Evolutionary conservation across 495 filamentous ascomycete species (phyloP), one percentile per base, ranked within the genome.

Genomic region (Monascus purpureus): DNA sequence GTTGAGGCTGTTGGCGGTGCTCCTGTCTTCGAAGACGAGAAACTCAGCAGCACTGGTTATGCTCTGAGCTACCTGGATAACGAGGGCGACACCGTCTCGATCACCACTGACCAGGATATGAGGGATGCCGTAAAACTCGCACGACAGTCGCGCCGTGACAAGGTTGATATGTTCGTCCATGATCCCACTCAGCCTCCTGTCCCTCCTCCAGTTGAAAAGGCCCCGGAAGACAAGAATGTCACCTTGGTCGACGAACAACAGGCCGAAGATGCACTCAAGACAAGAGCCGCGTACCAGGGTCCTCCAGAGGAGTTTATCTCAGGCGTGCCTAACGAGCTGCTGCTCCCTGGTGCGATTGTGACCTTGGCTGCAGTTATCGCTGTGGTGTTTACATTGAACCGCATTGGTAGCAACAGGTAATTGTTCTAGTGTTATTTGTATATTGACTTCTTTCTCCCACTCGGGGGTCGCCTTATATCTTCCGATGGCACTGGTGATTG

Each of bases 131-230:
- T 99, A 37, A 59, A 73, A 8, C 70, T 95, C 17, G 78, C 92
- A 2, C 77, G 81, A 28, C 78, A 77, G 11, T 66, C 72, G 28
- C 74, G 61, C 34, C 73, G 72, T 23, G 88, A 93, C 35, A 99
- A 96, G 67, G 90, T 99, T 18, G 88, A 99, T 42, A 65, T 99
- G 8, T 96, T 93, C 45, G 87, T 99, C 31, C 90, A 96, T 49
- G 82, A 99, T 47, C 90, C 88, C 6, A 68, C 81, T 26, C 80
- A 85, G 48, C 77, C 90, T 6, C 76, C 90, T 0, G 72, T 86
- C 25, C 54, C 68, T 6, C 66, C 72, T 6, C 72, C 76, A 0
- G 43, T 80, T 6, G 77, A 87, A 28, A 77, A 82, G 19, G 46
- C 64, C 30, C 65, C 70, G 19, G 61, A 70, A 41, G 72, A 74